A percentile compares a stretch with the other conserved stretches of the same genome.
phyloP scores from a whole-genome alignment of 805 yeast genomes.

The Wickerhamomyces chambardii region DNA sequence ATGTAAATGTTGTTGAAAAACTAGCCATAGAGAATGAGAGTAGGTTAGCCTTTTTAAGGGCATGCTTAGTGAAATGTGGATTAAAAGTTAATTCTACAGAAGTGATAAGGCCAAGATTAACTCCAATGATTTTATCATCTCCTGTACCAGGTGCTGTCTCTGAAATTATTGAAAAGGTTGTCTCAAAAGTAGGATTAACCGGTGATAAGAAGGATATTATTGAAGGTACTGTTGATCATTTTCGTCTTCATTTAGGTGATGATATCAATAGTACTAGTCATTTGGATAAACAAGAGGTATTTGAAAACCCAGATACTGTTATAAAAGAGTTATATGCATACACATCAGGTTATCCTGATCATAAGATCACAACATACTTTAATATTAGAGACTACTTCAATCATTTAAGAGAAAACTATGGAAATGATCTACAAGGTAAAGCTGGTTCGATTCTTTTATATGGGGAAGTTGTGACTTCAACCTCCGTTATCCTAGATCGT shows the following conservation, averaged over 20 bases:
- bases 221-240: constrained; percentile 46
- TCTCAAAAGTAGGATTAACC: constrained; percentile 24
- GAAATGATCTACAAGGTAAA: constrained; percentile 17
- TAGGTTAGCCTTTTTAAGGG: constrained; percentile 49
- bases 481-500: constrained; percentile 68
- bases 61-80: constrained; percentile 51
- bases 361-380: constrained; percentile 62
- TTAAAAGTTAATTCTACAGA: constrained; percentile 54
- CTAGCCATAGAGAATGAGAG: constrained; percentile 33
- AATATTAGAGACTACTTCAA: constrained; percentile 48
- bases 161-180: constrained; percentile 23
- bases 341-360: constrained; percentile 35
- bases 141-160: constrained; percentile 20
- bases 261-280: constrained; percentile 15
- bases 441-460: constrained; percentile 64
- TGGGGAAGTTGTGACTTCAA: constrained; percentile 87
- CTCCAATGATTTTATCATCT: constrained; percentile 56
- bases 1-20: constrained; percentile 24
- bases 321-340: constrained; percentile 47
- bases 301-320: constrained; percentile 47
- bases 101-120: constrained; percentile 49
- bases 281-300: constrained; percentile 20
- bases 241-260: constrained; percentile 35
- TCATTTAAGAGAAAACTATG: constrained; percentile 25
- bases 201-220: constrained; percentile 29